These are phyloP conservation scores for Camelina sativa DNA, from an alignment of 345 rosid species.

Conservation along the genomic window DNA sequence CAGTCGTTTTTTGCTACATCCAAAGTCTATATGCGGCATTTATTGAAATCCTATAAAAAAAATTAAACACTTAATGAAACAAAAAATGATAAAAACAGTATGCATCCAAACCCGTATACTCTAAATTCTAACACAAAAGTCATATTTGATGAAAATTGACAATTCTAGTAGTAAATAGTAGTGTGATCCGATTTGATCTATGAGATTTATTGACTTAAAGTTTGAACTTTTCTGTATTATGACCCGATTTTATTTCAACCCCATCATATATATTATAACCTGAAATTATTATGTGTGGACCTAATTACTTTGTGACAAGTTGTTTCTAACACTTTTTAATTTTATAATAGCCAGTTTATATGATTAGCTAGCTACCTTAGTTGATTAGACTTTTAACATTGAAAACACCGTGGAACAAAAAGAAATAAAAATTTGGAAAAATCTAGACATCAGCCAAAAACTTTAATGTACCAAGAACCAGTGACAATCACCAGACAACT, in stretches of 20 bases:
- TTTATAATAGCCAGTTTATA: slow-evolving; percentile 10
- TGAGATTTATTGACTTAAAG: slow-evolving; percentile 5
- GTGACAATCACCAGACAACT: slow-evolving; percentile 43
- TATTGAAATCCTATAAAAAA: not conserved
- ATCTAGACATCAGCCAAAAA: slow-evolving; percentile 20
- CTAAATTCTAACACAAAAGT: not conserved
- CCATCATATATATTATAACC: slow-evolving; percentile 6
- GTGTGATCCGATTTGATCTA: slow-evolving; percentile 3
- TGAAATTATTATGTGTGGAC: slow-evolving; percentile 36
- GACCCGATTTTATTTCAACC: not conserved
- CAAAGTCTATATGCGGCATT: no score
- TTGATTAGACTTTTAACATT: slow-evolving; percentile 30
- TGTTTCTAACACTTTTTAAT: slow-evolving; percentile 19
- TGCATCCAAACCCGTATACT: not conserved
- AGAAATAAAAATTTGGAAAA: not conserved
- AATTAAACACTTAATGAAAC: no score
- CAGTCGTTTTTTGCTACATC: not conserved
- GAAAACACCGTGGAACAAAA: not conserved
- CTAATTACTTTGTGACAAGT: slow-evolving; percentile 22
- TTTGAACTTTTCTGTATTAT: slow-evolving; percentile 2
- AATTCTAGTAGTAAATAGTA: slow-evolving; percentile 14
- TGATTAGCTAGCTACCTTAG: slow-evolving; percentile 33
- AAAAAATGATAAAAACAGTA: not conserved
- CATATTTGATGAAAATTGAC: slow-evolving; percentile 19
- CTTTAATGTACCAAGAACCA: slow-evolving; percentile 33